Percentiles rank a stretch among this genome's conserved stretches.
phyloP scores from a whole-genome alignment of 2,329 filamentous ascomycete species.

The Apiospora sp. region DNA sequence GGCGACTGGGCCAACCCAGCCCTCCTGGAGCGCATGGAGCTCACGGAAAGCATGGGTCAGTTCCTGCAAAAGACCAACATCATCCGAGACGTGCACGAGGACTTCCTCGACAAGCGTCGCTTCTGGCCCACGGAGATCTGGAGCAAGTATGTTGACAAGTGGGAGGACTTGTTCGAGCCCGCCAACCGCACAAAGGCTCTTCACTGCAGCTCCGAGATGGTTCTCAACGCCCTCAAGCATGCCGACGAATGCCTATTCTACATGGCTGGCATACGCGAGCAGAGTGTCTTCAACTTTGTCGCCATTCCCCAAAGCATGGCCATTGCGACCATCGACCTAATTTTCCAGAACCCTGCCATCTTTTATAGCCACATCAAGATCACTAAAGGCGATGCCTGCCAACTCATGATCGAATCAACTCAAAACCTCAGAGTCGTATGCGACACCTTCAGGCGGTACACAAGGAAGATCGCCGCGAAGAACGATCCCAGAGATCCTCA shows the following conservation, averaged over 20 bases:
- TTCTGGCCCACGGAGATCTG: slow-evolving; percentile 98
- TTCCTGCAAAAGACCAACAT: slow-evolving; percentile 99
- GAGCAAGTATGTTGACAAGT: slow-evolving; percentile 91
- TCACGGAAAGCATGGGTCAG: slow-evolving; percentile 96
- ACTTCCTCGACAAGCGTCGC: slow-evolving; percentile 83
- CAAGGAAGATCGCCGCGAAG: slow-evolving; percentile 86
- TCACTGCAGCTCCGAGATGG: slow-evolving; percentile 91
- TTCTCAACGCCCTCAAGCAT: slow-evolving; percentile 86
- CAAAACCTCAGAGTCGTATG: slow-evolving; percentile 87
- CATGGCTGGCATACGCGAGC: slow-evolving; percentile 91
- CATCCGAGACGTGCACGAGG: slow-evolving; percentile 93
- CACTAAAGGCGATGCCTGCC: slow-evolving; percentile 91
- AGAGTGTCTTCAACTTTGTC: slow-evolving; percentile 99
- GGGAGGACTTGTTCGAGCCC: slow-evolving; percentile 88
- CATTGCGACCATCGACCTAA: slow-evolving; percentile 89
- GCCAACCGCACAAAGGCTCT: slow-evolving; percentile 80
- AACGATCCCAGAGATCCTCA: slow-evolving; percentile 94
- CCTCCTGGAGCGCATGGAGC: slow-evolving; percentile 77
- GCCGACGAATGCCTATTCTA: slow-evolving; percentile 97
- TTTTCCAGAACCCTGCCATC: slow-evolving; percentile 89
- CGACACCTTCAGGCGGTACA: slow-evolving; percentile 81
- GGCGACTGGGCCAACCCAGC: slow-evolving; percentile 86
- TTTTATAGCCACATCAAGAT: slow-evolving; percentile 94
- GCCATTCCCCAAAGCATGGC: slow-evolving; percentile 98
- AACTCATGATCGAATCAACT: slow-evolving; percentile 90